These are phyloP conservation scores for Limnomonas spitsbergensis DNA, from an alignment of 139 green algal species.

Conservation along the genomic window DNA sequence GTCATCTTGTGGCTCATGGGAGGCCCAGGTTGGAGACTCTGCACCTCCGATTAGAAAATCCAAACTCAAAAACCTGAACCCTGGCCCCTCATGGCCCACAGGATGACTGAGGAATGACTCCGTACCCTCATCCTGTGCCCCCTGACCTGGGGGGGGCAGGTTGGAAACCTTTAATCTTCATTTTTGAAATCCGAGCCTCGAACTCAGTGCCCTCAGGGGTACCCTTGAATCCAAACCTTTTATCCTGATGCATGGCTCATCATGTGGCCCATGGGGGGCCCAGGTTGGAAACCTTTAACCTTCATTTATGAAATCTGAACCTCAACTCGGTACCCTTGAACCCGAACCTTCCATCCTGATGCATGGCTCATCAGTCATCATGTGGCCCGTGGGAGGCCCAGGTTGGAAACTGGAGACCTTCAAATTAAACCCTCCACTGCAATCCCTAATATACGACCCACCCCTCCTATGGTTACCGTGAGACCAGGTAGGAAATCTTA, in stretches of 20 bases:
- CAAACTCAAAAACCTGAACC: too few relatives aligned
- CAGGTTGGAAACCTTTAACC: constrained; percentile 17
- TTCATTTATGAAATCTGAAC: background rate
- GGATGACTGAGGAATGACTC: too few relatives aligned
- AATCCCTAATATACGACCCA: too few relatives aligned
- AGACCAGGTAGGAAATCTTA: constrained; percentile 28
- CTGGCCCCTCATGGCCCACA: background rate
- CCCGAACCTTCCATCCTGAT: background rate
- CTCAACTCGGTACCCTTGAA: background rate
- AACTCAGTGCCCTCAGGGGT: too few relatives aligned
- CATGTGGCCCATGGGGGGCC: constrained; percentile 47
- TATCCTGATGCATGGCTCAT: too few relatives aligned
- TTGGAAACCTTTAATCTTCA: too few relatives aligned
- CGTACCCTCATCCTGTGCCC: too few relatives aligned
- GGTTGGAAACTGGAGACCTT: too few relatives aligned
- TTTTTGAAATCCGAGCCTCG: too few relatives aligned
- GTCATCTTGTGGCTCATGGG: constrained; percentile 53
- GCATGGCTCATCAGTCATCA: constrained; percentile 11
- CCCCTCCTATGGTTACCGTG: constrained; percentile 47
- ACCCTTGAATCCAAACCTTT: too few relatives aligned
- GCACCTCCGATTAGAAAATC: background rate
- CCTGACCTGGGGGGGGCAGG: too few relatives aligned
- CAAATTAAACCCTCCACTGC: too few relatives aligned
- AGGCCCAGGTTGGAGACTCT: constrained; percentile 30
- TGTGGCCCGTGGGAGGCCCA: constrained; percentile 47